Conservation (phyloP, 2,329 filamentous ascomycete genomes). For the Calonectria montana region DNA sequence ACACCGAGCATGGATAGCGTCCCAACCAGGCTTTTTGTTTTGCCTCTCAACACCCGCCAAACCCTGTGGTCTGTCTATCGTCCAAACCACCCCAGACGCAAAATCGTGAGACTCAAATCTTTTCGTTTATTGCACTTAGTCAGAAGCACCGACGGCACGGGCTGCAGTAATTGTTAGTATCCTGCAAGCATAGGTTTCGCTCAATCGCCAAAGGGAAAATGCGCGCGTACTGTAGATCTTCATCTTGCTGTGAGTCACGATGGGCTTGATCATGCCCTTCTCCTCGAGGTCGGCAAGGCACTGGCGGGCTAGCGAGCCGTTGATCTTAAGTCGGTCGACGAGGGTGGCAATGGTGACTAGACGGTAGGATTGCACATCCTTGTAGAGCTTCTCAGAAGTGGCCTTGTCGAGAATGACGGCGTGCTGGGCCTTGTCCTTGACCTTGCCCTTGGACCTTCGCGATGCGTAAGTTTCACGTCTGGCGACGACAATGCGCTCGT, state of each 20-base stretch:
- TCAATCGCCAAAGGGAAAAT: slow-evolving; percentile 20
- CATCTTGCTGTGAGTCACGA: slow-evolving; percentile 96
- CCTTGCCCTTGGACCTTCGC: slow-evolving; percentile 66
- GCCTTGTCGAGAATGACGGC: slow-evolving; percentile 98
- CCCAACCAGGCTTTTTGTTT: slow-evolving; percentile 50
- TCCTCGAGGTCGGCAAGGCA: slow-evolving; percentile 95
- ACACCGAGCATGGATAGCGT: slow-evolving; percentile 55
- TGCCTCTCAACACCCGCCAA: slow-evolving; percentile 49
- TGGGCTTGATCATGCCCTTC: slow-evolving; percentile 98
- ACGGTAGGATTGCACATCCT: slow-evolving; percentile 99
- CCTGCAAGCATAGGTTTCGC: background rate
- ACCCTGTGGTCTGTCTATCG: slow-evolving; percentile 50
- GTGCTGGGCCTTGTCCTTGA: slow-evolving; percentile 99
- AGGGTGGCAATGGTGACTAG: slow-evolving; percentile 98
- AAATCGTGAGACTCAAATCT: slow-evolving; percentile 51
- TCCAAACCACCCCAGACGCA: slow-evolving; percentile 52
- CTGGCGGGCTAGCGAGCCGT: slow-evolving; percentile 93
- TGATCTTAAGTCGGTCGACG: slow-evolving; percentile 99
- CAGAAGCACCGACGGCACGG: slow-evolving; percentile 68
- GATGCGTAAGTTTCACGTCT: slow-evolving; percentile 33
- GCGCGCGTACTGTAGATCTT: slow-evolving; percentile 88
- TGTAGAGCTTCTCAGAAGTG: slow-evolving; percentile 98
- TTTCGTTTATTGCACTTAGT: slow-evolving; percentile 50
- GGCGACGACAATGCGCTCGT: slow-evolving; percentile 27
- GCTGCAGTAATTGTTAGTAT: slow-evolving; percentile 57